These are phyloP conservation scores for Dianthus caryophyllus DNA, from an alignment of 148 eudicot genomes.

Conservation along the genomic window DNA sequence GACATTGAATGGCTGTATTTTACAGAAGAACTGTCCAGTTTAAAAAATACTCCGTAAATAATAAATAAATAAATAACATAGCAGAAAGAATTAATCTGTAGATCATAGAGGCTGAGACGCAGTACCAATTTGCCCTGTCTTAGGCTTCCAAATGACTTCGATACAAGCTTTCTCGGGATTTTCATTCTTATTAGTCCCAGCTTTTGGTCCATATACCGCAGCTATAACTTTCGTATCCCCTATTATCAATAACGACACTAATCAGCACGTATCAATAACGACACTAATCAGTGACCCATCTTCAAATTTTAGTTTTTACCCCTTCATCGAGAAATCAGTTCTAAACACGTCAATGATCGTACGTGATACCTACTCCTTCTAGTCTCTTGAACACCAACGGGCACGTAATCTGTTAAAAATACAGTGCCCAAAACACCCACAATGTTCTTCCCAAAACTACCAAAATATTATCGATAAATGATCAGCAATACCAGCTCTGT, in stretches of 20 bases:
- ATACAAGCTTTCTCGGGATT: conserved; percentile 89
- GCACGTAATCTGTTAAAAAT: too few species aligned
- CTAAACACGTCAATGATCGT: neutral
- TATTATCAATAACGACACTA: conserved; percentile 15
- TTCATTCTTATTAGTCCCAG: conserved; percentile 89
- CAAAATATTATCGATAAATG: too few species aligned
- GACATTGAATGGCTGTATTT: neutral
- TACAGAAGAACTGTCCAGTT: neutral
- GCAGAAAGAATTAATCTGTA: neutral
- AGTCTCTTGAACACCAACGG: too few species aligned
- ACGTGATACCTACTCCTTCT: too few species aligned
- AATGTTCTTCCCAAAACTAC: too few species aligned
- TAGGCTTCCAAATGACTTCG: conserved; percentile 94
- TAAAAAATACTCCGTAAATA: too few species aligned
- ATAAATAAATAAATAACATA: neutral
- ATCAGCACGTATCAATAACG: neutral
- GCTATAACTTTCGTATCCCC: conserved; percentile 88
- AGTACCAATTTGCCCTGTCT: conserved; percentile 82
- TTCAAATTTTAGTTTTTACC: neutral
- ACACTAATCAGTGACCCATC: neutral
- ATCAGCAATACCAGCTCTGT: too few species aligned
- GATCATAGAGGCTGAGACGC: neutral
- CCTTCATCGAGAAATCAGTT: neutral
- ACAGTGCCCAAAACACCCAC: too few species aligned
- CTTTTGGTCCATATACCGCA: conserved; percentile 88